phyloP scores from a whole-genome alignment of 768 basidiomycete genomes.

The Candolleomyces efflorescens region DNA sequence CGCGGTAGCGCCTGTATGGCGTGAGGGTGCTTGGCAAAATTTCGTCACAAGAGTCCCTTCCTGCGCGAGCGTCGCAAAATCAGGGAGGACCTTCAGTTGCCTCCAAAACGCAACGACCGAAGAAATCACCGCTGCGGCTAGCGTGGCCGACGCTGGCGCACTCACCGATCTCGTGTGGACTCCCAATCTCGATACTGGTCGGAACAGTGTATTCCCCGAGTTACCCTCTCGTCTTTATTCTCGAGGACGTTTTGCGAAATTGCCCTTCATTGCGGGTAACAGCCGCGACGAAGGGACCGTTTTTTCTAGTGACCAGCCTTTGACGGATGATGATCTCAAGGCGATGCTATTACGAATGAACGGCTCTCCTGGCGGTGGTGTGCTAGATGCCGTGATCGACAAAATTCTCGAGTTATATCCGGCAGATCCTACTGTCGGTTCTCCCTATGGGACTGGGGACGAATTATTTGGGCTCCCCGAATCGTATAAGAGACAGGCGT shows the following conservation, averaged over 20 bases:
- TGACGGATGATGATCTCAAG: neutral
- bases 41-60: constrained; percentile 33
- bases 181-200: constrained; percentile 37
- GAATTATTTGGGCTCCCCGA: constrained; percentile 10
- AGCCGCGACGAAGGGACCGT: constrained; percentile 35
- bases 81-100: constrained; percentile 32
- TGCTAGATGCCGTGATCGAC: constrained; percentile 10
- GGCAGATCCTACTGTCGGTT: constrained; percentile 34
- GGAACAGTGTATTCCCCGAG: constrained; percentile 34
- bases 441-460: constrained; percentile 42
- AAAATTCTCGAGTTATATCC: constrained; percentile 36
- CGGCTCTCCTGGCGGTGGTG: neutral
- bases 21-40: constrained; percentile 31
- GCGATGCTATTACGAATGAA: neutral
- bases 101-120: constrained; percentile 19
- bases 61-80: constrained; percentile 22
- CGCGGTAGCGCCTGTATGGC: constrained; percentile 24
- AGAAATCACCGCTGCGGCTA: constrained; percentile 17
- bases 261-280: constrained; percentile 46
- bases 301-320: neutral
- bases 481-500: constrained; percentile 27
- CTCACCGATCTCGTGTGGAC: constrained; percentile 24
- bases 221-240: constrained; percentile 29
- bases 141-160: constrained; percentile 9
- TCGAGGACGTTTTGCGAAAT: constrained; percentile 22